These are phyloP conservation scores for Sporothrix pseudoabietina DNA, from an alignment of 2,329 filamentous ascomycete genomes.

Conservation along the genomic window DNA sequence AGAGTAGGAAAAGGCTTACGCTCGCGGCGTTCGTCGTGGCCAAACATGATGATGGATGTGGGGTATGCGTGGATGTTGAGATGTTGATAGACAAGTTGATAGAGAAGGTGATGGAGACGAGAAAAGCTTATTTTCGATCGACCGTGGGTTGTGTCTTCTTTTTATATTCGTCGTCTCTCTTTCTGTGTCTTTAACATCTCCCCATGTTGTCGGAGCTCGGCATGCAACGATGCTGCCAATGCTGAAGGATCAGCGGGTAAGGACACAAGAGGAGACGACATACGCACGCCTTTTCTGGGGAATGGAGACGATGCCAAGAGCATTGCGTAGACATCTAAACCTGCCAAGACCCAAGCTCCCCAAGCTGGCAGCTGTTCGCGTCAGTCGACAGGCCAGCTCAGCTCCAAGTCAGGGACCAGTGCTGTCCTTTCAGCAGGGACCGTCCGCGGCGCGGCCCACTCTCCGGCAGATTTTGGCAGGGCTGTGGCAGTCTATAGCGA, in stretches of 20 bases:
- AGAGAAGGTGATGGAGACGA: neutral
- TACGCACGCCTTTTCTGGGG: neutral
- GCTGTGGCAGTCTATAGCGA: neutral
- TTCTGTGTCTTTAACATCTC: neutral
- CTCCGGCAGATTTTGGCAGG: neutral
- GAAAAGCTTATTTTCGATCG: neutral
- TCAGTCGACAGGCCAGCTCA: neutral
- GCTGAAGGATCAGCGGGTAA: neutral
- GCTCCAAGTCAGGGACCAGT: neutral
- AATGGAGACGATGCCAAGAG: neutral
- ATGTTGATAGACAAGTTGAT: neutral
- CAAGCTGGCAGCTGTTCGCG: neutral
- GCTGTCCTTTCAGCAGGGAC: neutral
- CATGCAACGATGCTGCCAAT: neutral
- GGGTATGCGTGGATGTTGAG: neutral
- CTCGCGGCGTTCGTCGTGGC: neutral
- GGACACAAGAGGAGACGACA: neutral
- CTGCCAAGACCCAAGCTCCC: neutral
- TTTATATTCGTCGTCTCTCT: neutral
- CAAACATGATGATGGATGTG: constrained; percentile 12
- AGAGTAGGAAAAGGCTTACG: neutral
- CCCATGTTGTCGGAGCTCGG: neutral
- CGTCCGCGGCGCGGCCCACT: neutral
- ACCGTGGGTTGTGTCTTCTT: neutral
- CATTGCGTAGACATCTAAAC: constrained; percentile 2